These are phyloP conservation scores for Trypanosoma conorhini DNA, from an alignment of 208 protist species.

Conservation along the genomic window DNA sequence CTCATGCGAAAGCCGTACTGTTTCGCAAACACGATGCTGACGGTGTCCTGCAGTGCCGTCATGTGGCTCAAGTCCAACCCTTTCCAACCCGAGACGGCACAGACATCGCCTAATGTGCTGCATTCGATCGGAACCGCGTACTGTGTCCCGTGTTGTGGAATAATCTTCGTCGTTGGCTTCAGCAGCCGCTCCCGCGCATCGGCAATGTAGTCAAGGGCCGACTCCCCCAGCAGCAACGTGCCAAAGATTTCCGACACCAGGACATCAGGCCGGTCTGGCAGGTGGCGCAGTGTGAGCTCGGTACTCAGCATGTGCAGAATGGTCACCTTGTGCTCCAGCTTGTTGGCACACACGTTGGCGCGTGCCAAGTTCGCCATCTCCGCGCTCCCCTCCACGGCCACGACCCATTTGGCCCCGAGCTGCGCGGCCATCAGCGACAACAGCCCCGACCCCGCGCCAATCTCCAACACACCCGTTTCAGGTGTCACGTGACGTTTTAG, in stretches of 20 bases:
- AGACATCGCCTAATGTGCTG: conserved; percentile 68
- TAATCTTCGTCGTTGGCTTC: conserved; percentile 59
- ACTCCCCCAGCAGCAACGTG: conserved; percentile 92
- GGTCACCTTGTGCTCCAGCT: conserved; percentile 63
- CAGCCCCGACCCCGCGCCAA: conserved; percentile 90
- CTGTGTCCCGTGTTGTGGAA: conserved; percentile 85
- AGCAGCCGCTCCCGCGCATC: conserved; percentile 82
- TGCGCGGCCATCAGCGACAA: conserved; percentile 92
- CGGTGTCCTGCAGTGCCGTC: conserved; percentile 89
- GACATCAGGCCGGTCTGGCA: conserved; percentile 74
- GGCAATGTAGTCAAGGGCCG: conserved; percentile 89
- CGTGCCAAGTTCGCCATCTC: conserved; percentile 84
- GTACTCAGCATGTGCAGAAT: conserved; percentile 92
- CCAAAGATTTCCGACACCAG: conserved; percentile 94
- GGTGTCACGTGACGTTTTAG: conserved; percentile 76
- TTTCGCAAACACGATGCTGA: conserved; percentile 92
- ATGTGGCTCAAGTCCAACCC: conserved; percentile 83
- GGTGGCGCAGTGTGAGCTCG: conserved; percentile 58
- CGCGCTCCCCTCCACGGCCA: conserved; percentile 88
- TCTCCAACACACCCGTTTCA: conserved; percentile 89
- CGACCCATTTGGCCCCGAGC: conserved; percentile 88
- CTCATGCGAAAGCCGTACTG: conserved; percentile 94
- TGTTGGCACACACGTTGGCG: conserved; percentile 78
- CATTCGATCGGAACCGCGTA: conserved; percentile 92
- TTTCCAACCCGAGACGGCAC: conserved; percentile 76